Conservation (phyloP, 2,329 filamentous ascomycete species). For the Elsinoe batatas region DNA sequence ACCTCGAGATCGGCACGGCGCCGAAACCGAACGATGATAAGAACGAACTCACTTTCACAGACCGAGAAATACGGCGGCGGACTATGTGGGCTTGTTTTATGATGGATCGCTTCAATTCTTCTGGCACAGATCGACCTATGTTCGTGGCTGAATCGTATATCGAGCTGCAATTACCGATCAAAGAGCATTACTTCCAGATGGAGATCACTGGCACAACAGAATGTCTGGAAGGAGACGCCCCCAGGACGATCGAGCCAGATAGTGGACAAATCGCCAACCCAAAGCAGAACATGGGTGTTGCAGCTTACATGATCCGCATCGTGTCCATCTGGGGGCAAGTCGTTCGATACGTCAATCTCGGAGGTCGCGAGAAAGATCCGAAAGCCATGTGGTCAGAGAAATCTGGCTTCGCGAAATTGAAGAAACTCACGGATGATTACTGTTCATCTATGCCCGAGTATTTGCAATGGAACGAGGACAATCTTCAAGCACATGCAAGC, state of each 20-base stretch:
- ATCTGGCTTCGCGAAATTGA: slow-evolving; percentile 65
- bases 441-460: slow-evolving; percentile 56
- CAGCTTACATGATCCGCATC: slow-evolving; percentile 76
- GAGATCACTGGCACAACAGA: slow-evolving; percentile 86
- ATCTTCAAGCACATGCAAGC: slow-evolving; percentile 72
- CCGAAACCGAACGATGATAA: slow-evolving; percentile 19
- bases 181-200: slow-evolving; percentile 79
- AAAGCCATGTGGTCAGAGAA: slow-evolving; percentile 71
- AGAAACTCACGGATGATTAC: slow-evolving; percentile 62
- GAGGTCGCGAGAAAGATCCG: slow-evolving; percentile 68
- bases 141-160: slow-evolving; percentile 86
- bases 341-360: slow-evolving; percentile 81
- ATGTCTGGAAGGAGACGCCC: slow-evolving; percentile 61
- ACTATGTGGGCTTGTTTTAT: slow-evolving; percentile 98
- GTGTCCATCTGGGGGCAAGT: slow-evolving; percentile 86
- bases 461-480: slow-evolving; percentile 69
- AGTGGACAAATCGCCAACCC: slow-evolving; percentile 57
- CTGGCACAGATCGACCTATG: slow-evolving; percentile 81
- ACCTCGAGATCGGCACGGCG: slow-evolving; percentile 60
- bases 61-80: slow-evolving; percentile 81
- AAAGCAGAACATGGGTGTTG: slow-evolving; percentile 83
- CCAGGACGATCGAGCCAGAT: slow-evolving; percentile 51
- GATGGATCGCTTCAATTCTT: slow-evolving; percentile 97
- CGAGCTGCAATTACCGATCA: slow-evolving; percentile 81
- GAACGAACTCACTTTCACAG: slow-evolving; percentile 61